These are phyloP conservation scores for Kwoniella heveanensis DNA, from an alignment of 768 basidiomycete genomes.

Conservation along the genomic window DNA sequence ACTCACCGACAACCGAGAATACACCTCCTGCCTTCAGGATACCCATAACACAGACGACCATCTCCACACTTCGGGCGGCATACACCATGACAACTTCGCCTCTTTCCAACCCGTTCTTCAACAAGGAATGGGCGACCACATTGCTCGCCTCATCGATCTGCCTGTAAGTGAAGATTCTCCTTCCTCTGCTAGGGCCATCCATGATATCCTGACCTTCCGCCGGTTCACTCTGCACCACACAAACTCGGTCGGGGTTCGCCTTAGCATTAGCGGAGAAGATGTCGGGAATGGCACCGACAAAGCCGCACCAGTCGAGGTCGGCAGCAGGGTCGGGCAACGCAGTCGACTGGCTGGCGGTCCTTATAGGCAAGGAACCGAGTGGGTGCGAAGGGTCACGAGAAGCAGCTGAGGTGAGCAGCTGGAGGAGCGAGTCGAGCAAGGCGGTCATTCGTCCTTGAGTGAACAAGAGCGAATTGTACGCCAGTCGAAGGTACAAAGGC, in stretches of 20 bases:
- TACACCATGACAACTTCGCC: constrained; percentile 99
- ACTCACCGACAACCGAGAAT: constrained; percentile 92
- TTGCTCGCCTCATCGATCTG: constrained; percentile 83
- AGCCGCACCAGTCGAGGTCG: constrained; percentile 95
- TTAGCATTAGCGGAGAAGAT: constrained; percentile 87
- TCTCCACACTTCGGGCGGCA: constrained; percentile 91
- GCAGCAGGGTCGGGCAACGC: constrained; percentile 79
- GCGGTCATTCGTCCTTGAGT: constrained; percentile 71
- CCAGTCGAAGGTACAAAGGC: constrained; percentile 73
- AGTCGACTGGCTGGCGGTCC: constrained; percentile 70
- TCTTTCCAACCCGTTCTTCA: constrained; percentile 79
- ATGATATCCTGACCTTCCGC: constrained; percentile 45
- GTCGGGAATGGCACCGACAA: constrained; percentile 94
- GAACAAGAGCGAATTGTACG: constrained; percentile 95
- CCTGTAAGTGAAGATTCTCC: constrained; percentile 71
- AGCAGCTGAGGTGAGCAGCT: constrained; percentile 63
- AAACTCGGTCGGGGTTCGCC: constrained; percentile 75
- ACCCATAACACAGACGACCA: constrained; percentile 95
- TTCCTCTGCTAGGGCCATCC: constrained; percentile 60
- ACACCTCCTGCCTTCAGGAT: constrained; percentile 93
- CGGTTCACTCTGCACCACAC: constrained; percentile 70
- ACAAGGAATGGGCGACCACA: constrained; percentile 82
- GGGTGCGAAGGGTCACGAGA: constrained; percentile 67
- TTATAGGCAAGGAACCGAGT: constrained; percentile 76
- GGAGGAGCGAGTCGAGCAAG: constrained; percentile 82